Evolutionary conservation across 257 asterid genomes (phyloP), one percentile per base, ranked within the genome.

Genomic region (Solanum sejunctum): DNA sequence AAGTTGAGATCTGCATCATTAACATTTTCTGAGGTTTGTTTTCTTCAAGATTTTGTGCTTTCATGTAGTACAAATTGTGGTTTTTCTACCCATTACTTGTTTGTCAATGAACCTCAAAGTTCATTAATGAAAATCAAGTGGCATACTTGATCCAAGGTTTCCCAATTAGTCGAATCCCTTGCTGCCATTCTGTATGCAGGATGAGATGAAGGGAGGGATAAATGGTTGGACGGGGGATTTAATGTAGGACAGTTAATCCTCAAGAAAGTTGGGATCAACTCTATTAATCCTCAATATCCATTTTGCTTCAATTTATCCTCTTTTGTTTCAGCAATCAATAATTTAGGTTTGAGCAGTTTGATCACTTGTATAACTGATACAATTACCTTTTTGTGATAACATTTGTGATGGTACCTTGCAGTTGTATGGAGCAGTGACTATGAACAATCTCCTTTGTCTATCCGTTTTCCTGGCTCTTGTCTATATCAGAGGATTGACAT

Each of bases 361-460:
- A 70, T 70, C 23, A 3, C 5, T 5, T 73, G 81, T 3, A 21
- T 73, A 41, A 77, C 26, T 26, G 12, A 28, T 78, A 52, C 49
- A 52, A 28, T 78, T 78, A 15, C 43, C 60, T 78, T 17, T 41
- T 39, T 21, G 52, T 52, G 64, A 52, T 78, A 28, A 52, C 66
- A 77, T 77, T 4, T 26, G 3, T 52, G 26, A 23, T 77, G 47
- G 83, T 84, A 17, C 36, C 82, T 84, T 85, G 87, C 93, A 94
- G 99, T 7, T 96, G 85, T 96, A 96, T 56, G 98, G 99, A 87
- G 95, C 98, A 13, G 98, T 90, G 69, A 94, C 99, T 1, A 96
- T 95, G 98, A 96, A 96, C 93, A 95, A 95, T 47, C 91, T 88
- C 70, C 90, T 96, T 71, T 96, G 98, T 66, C 89, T 96, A 15